A percentile compares a stretch with the other conserved stretches of the same genome.
These are phyloP conservation scores for Solanum chaucha DNA, from an alignment of 257 asterid species.

Conservation along the genomic window DNA sequence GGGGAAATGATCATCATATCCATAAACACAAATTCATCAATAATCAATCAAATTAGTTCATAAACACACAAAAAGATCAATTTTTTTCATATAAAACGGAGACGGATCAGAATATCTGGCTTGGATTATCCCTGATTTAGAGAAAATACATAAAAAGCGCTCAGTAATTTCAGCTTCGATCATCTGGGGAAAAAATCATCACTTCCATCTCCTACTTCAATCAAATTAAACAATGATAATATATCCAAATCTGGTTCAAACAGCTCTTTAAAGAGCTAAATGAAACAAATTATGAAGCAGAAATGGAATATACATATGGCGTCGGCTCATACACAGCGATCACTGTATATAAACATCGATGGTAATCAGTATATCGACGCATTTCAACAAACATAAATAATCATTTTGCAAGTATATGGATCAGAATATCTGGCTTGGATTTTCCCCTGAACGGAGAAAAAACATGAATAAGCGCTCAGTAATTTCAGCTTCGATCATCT, in stretches of 20 bases:
- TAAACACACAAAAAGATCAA: too few species aligned
- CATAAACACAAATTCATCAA: too few species aligned
- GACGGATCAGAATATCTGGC: slow-evolving; percentile 68
- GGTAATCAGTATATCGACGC: slow-evolving; percentile 89
- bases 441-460: slow-evolving; percentile 14
- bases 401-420: slow-evolving; percentile 11
- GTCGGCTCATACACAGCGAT: slow-evolving; percentile 71
- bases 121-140: slow-evolving; percentile 20
- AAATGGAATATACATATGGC: slow-evolving; percentile 25
- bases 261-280: slow-evolving; percentile 10
- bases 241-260: slow-evolving; percentile 34
- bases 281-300: background rate
- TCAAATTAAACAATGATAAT: background rate
- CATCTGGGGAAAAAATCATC: slow-evolving; percentile 35
- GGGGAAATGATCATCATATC: slow-evolving; percentile 52
- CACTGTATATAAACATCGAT: slow-evolving; percentile 16
- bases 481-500: slow-evolving; percentile 84
- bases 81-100: too few species aligned
- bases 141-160: slow-evolving; percentile 18
- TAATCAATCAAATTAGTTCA: background rate
- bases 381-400: background rate
- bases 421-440: slow-evolving; percentile 69
- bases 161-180: too few species aligned
- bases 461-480: slow-evolving; percentile 47
- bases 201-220: slow-evolving; percentile 22